These are phyloP conservation scores for Atkinsonella hypoxylon DNA, from an alignment of 2,329 filamentous ascomycete genomes.

Conservation along the genomic window DNA sequence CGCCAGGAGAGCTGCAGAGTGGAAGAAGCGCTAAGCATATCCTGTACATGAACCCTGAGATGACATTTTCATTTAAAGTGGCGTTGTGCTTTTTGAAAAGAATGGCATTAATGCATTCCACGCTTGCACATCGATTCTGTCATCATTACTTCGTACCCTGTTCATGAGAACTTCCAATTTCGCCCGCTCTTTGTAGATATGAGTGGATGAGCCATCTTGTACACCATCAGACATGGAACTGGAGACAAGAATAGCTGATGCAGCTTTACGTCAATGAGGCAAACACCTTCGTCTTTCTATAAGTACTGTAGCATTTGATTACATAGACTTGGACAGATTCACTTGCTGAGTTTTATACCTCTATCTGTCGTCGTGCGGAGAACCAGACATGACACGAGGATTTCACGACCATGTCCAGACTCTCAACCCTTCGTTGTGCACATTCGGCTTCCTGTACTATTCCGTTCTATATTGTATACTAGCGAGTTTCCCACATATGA, in stretches of 20 bases:
- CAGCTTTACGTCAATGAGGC: neutral
- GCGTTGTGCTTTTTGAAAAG: neutral
- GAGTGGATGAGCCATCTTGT: no score
- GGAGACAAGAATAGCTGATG: no score
- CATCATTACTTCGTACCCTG: no score
- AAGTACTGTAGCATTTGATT: neutral
- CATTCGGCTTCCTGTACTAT: neutral
- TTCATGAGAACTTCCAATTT: no score
- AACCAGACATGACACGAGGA: neutral
- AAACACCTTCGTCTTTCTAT: neutral
- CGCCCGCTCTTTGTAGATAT: no score
- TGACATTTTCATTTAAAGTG: no score
- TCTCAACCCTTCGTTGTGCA: neutral
- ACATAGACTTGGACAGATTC: neutral
- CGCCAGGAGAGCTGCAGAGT: constrained; percentile 28
- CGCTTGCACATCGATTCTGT: no score
- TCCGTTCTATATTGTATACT: neutral
- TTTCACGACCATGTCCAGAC: neutral
- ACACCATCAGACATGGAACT: no score
- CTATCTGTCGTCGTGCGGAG: neutral
- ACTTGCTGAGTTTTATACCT: no score
- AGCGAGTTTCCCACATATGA: neutral
- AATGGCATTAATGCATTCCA: no score
- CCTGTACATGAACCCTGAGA: no score
- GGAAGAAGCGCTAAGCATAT: constrained; percentile 25